Conservation (phyloP, 257 asterid genomes). For the Solanum bulbocastanum region DNA sequence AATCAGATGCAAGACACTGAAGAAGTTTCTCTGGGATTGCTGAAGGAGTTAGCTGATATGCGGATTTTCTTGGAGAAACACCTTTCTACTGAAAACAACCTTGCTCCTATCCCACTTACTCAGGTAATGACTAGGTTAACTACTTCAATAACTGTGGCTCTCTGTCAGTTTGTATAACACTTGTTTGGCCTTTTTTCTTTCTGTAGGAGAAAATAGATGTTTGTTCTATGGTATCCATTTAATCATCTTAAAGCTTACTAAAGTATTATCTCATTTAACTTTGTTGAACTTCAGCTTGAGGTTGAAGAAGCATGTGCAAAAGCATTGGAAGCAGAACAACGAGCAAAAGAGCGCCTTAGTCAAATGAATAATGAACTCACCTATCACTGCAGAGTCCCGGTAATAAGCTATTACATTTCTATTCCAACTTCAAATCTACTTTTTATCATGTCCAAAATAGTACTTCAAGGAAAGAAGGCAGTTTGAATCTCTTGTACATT, state of each 20-base stretch:
- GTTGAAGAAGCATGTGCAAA: constrained; percentile 40
- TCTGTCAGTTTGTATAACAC: background rate
- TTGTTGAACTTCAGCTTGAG: constrained; percentile 19
- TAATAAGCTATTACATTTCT: constrained; percentile 12
- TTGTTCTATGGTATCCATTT: background rate
- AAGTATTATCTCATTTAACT: background rate
- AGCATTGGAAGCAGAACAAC: constrained; percentile 41
- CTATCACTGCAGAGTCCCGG: constrained; percentile 55
- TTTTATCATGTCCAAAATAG: background rate
- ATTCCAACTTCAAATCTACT: background rate
- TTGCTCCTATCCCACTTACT: constrained; percentile 12
- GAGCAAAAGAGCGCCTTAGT: constrained; percentile 44
- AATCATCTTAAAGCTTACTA: background rate
- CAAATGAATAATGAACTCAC: constrained; percentile 52
- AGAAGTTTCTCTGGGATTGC: constrained; percentile 54
- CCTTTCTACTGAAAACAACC: constrained; percentile 12
- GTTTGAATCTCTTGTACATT: background rate
- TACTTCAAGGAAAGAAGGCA: background rate
- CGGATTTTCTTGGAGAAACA: constrained; percentile 46
- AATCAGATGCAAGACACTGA: constrained; percentile 77
- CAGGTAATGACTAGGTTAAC: constrained; percentile 21
- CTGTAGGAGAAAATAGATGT: background rate
- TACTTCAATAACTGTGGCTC: background rate
- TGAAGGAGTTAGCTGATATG: constrained; percentile 48
- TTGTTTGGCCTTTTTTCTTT: background rate